Base-by-base conservation (phyloP, 2,329 filamentous ascomycete genomes). In the Tolypocladium amazonense region DNA sequence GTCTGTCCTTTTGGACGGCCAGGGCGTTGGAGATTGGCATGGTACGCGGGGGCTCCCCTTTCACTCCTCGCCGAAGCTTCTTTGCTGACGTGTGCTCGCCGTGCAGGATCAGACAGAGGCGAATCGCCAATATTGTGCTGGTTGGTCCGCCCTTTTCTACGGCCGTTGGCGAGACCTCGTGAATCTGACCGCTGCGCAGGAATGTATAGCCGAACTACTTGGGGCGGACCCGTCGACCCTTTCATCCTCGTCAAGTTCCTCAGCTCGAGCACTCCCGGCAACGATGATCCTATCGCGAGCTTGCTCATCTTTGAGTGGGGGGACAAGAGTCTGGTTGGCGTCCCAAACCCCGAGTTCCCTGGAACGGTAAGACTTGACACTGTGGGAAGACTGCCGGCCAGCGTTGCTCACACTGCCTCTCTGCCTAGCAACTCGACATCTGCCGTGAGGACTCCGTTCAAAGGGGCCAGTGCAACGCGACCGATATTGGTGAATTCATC, bases 301-400 rank as follows among this genome's bases (percentile, higher is more conserved):
- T 76, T 97, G 66, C 81, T 96, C 58, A 88, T 99, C 64, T 99
- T 96, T 73, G 93, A 99, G 75, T 99, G 92, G 90, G 86, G 83
- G 65, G 94, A 99, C 70, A 86, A 89, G 70, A 76, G 84, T 57
- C 79, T 93, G 59, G 86, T 99, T 64, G 92, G 93, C 52, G 81
- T 88, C 61, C 81, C 81, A 41, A 78, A 84, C 57, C 78, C 79
- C 35, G 74, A 80, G 20, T 80, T 81, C 68, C 39, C 56, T 12
- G 60, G 55, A 37, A 57, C 47, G 9, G 60, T 61, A 39, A 61
- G 58, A 14, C 7, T 39, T 18, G 30, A 18, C 86, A 84, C 59
- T 60, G 58, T 59, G 27, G 15, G 12, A 62, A 78, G 65, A 33
- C 18, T 58, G 52, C 35, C 50, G 20, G 20, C 14, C 18, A 23